Base-by-base conservation (phyloP, 805 yeast species). In the Sugiyamaella lignohabitans region DNA sequence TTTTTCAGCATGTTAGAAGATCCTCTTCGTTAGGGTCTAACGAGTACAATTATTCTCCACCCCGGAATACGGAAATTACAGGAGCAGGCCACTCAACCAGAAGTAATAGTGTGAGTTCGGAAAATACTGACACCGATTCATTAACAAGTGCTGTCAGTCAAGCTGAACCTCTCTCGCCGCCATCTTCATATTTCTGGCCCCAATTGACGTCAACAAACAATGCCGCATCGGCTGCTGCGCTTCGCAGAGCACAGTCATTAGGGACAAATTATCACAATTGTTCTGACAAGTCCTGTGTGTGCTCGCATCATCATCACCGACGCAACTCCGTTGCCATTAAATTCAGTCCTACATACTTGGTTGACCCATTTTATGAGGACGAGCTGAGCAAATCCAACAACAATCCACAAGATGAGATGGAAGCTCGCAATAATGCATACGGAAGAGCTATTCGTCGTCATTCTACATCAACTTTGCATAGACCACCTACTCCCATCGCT, bases 401-500 rank as follows among this genome's bases (percentile, higher is more conserved):
- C 16, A 29, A n/a, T 14, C 17, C 2, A 22, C 44, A 22, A 11
- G 16, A 18, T 10, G 34, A 16, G 3, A 16, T 44, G 42, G 30
- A 22, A 11, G 42, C 24, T 14, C 29, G 37, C 42, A 20, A 27
- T 16, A 37, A 30, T 4, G 22, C 34, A 2, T 38, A 43, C 4
- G 39, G 40, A 32, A 23, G 11, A 6, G 40, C 43, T n/a, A 22
- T 38, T 27, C 35, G 50, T 17, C 43, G 42, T 21, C 50, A 42
- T 37, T 37, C 52, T 42, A 37, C 23, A 21, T n/a, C 42, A 24
- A 21, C 39, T 22, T 36, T 60, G 30, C 48, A 54, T 18, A 45
- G 67, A 36, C 62, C 59, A 29, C 64, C 68, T 5, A 56, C 64
- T 24, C 62, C 63, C 2, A 58, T 61, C 22, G 65, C 64, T 20